phyloP scores from a whole-genome alignment of 805 yeast genomes.

The Candida sphagnicola region DNA sequence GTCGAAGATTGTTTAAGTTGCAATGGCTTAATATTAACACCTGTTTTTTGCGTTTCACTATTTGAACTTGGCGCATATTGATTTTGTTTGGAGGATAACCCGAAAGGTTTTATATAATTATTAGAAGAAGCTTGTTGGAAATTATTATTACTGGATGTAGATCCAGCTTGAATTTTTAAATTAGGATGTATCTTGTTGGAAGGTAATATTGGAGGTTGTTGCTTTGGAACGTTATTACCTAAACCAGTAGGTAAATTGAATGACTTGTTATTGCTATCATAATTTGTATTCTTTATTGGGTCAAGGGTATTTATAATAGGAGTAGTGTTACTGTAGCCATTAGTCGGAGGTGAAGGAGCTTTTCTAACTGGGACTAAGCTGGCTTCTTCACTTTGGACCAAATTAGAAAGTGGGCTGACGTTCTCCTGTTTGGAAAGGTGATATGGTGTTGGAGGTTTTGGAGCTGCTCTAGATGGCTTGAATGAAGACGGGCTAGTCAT shows the following conservation, averaged over 20 bases:
- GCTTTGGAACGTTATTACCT: slow-evolving; percentile 26
- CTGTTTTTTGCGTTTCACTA: slow-evolving; percentile 7
- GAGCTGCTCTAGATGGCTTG: slow-evolving; percentile 39
- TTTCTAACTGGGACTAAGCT: slow-evolving; percentile 45
- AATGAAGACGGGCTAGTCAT: slow-evolving; percentile 10
- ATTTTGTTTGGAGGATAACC: slow-evolving; percentile 15
- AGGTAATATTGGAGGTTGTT: slow-evolving; percentile 29
- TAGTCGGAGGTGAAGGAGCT: slow-evolving; percentile 53
- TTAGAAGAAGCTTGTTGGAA: slow-evolving; percentile 15
- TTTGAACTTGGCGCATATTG: slow-evolving; percentile 18
- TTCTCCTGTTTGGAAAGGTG: slow-evolving; percentile 23
- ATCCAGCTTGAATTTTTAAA: slow-evolving; percentile 26
- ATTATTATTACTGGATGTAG: slow-evolving; percentile 22
- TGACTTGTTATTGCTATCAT: slow-evolving; percentile 2
- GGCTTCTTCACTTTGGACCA: slow-evolving; percentile 20
- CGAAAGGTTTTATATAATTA: slow-evolving; percentile 7
- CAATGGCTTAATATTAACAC: slow-evolving; percentile 23
- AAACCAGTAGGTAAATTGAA: slow-evolving; percentile 16
- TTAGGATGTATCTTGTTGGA: slow-evolving; percentile 24
- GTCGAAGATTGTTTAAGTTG: slow-evolving; percentile 16
- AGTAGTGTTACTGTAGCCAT: slow-evolving; percentile 7
- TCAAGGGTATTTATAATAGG: not conserved
- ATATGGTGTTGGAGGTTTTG: slow-evolving; percentile 42
- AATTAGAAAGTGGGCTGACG: slow-evolving; percentile 31
- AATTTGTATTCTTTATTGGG: slow-evolving; percentile 1